Evolutionary conservation across 441 rosid genomes (phyloP).

Genomic region (Erodium chrysanthum): DNA sequence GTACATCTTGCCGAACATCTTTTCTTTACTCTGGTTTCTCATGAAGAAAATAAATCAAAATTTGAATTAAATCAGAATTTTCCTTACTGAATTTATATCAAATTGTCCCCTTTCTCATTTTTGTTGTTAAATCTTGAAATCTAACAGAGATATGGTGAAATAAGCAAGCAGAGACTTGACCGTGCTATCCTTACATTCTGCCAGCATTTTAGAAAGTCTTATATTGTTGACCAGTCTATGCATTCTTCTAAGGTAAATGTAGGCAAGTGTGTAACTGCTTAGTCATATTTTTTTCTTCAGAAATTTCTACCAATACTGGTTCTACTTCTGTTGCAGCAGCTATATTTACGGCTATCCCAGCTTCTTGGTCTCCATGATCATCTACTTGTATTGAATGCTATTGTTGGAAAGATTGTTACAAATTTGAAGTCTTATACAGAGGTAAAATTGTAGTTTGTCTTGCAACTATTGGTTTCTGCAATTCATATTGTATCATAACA

Average conservation of each 20-base stretch:
- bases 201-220: slow-evolving; percentile 94
- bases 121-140: slow-evolving; percentile 16
- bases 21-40: not conserved
- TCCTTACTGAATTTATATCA: not conserved
- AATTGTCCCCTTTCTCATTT: not conserved
- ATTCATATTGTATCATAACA: slow-evolving; percentile 5
- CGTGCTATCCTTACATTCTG: slow-evolving; percentile 94
- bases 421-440: slow-evolving; percentile 84
- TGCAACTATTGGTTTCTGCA: slow-evolving; percentile 6
- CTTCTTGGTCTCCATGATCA: slow-evolving; percentile 95
- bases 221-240: slow-evolving; percentile 99
- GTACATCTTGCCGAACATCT: not conserved
- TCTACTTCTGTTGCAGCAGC: slow-evolving; percentile 69
- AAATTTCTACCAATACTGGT: slow-evolving; percentile 7
- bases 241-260: slow-evolving; percentile 88
- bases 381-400: slow-evolving; percentile 75
- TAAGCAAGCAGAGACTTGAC: slow-evolving; percentile 96
- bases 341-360: slow-evolving; percentile 83
- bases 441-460: slow-evolving; percentile 36
- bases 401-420: slow-evolving; percentile 88
- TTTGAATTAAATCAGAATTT: not conserved
- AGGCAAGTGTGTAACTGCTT: not conserved
- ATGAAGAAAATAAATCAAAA: not conserved
- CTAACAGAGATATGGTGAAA: slow-evolving; percentile 76
- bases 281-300: slow-evolving; percentile 7